phyloP scores from a whole-genome alignment of 148 eudicot species.

The Fagopyrum tataricum region DNA sequence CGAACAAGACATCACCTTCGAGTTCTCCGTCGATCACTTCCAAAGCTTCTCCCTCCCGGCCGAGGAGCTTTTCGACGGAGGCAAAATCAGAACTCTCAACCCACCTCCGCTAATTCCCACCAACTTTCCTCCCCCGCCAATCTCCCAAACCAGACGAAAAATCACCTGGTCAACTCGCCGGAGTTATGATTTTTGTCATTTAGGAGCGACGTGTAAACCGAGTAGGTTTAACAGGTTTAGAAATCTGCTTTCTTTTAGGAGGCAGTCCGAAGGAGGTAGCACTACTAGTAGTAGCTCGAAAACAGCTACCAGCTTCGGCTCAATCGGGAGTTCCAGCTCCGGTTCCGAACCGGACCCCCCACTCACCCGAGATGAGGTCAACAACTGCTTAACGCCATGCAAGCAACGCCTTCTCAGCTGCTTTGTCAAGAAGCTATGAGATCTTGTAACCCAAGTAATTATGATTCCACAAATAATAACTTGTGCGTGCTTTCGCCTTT shows the following conservation, averaged over 20 bases:
- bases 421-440: slow-evolving; percentile 3
- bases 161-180: slow-evolving; percentile 3
- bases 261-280: background rate
- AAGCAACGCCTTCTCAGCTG: slow-evolving; percentile 11
- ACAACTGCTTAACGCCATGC: slow-evolving; percentile 1
- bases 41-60: slow-evolving; percentile 16
- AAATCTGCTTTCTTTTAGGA: background rate
- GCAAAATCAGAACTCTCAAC: slow-evolving; percentile 30
- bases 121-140: background rate
- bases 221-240: background rate
- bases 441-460: background rate
- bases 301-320: background rate
- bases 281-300: background rate
- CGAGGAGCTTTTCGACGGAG: slow-evolving; percentile 37
- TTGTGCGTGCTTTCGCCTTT: background rate
- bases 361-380: background rate
- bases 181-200: slow-evolving; percentile 15
- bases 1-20: slow-evolving; percentile 25
- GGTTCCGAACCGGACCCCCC: slow-evolving; percentile 5
- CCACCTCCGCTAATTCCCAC: slow-evolving; percentile 14
- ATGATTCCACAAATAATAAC: background rate
- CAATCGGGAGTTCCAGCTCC: slow-evolving; percentile 5
- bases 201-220: background rate
- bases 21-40: slow-evolving; percentile 21
- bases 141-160: background rate